A percentile compares a stretch with the other conserved stretches of the same genome.
Evolutionary conservation across 192 early-diverging fungal species (phyloP).

Genomic region (Coemansia sp.): DNA sequence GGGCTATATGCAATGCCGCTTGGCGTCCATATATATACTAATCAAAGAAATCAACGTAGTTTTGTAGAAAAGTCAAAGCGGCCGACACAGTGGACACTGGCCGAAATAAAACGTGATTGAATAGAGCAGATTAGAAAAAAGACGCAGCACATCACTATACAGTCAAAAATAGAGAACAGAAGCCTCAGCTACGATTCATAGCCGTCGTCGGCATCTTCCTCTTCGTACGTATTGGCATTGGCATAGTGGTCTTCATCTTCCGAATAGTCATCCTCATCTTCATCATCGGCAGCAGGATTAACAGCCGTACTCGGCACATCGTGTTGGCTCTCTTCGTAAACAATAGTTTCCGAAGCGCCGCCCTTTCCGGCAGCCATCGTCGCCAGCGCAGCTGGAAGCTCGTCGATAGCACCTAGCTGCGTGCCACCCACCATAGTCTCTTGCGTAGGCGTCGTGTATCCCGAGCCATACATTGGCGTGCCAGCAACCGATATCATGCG

Average conservation of each 20-base stretch:
- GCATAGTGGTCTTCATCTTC: slow-evolving; percentile 28
- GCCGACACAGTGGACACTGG: too few species aligned
- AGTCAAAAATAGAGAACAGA: too few species aligned
- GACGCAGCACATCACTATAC: too few species aligned
- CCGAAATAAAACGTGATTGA: too few species aligned
- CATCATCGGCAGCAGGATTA: slow-evolving; percentile 46
- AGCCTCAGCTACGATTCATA: background rate
- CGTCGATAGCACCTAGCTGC: slow-evolving; percentile 28
- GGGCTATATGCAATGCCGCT: too few species aligned
- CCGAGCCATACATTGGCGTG: slow-evolving; percentile 25
- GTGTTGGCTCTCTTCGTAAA: slow-evolving; percentile 49
- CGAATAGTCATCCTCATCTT: slow-evolving; percentile 53
- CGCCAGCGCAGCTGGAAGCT: slow-evolving; percentile 38
- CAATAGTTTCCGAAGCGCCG: slow-evolving; percentile 18
- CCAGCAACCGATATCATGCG: slow-evolving; percentile 39
- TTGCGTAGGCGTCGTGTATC: slow-evolving; percentile 35
- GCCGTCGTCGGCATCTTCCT: slow-evolving; percentile 18
- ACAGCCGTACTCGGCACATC: slow-evolving; percentile 50
- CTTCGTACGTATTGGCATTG: slow-evolving; percentile 2
- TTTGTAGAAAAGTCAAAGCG: too few species aligned
- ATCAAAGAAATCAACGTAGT: too few species aligned
- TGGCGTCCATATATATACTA: too few species aligned
- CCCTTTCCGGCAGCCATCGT: slow-evolving; percentile 12
- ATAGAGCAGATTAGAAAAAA: too few species aligned
- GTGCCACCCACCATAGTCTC: slow-evolving; percentile 21